These are phyloP conservation scores for Pythium monospermum DNA, from an alignment of 352 stramenopile species.

Conservation along the genomic window DNA sequence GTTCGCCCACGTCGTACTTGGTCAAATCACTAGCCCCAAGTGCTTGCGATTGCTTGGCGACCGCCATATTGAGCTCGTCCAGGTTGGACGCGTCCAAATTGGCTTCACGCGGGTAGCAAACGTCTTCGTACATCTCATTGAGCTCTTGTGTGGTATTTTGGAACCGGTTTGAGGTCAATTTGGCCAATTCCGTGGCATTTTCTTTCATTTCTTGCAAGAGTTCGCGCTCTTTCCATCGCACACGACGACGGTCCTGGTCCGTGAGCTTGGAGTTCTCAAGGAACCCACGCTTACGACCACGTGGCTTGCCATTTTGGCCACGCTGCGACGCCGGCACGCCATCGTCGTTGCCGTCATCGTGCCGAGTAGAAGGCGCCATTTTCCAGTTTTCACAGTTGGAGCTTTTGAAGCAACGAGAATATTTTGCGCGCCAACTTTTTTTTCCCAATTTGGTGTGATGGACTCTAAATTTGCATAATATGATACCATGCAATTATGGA, in stretches of 20 bases:
- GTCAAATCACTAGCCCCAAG: slow-evolving; percentile 69
- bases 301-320: slow-evolving; percentile 1
- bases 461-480: background rate
- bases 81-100: slow-evolving; percentile 80
- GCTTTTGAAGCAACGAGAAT: no score
- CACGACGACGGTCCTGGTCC: slow-evolving; percentile 61
- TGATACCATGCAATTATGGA: background rate
- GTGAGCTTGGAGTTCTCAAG: slow-evolving; percentile 66
- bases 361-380: slow-evolving; percentile 16
- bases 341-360: slow-evolving; percentile 12
- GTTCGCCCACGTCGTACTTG: slow-evolving; percentile 68
- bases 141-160: slow-evolving; percentile 53
- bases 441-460: background rate
- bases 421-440: no score
- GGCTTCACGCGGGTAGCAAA: slow-evolving; percentile 76
- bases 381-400: no score
- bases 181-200: slow-evolving; percentile 61
- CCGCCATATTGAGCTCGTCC: slow-evolving; percentile 73
- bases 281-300: slow-evolving; percentile 37
- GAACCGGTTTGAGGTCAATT: slow-evolving; percentile 57
- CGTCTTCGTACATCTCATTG: slow-evolving; percentile 70
- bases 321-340: slow-evolving; percentile 2
- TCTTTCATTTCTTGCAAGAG: slow-evolving; percentile 69
- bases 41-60: slow-evolving; percentile 68
- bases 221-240: slow-evolving; percentile 75